Conservation (phyloP, 331 rosid genomes). For the Arachis monticola region DNA sequence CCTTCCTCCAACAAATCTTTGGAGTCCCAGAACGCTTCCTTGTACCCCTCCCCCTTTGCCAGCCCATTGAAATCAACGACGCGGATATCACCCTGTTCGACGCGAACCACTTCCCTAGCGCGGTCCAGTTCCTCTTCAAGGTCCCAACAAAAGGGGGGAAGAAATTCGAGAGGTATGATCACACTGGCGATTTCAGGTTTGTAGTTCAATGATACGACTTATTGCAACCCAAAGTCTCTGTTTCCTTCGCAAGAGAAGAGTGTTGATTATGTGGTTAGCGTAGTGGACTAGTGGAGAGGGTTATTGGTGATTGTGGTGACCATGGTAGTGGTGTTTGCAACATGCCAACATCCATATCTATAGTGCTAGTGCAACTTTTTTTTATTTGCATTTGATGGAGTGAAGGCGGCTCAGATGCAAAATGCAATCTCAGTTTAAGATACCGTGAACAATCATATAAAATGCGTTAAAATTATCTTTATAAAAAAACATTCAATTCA, state of each 20-base stretch:
- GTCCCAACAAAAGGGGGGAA: conserved; percentile 39
- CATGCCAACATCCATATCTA: too few species aligned
- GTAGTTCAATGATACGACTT: conserved; percentile 71
- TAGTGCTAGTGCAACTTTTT: too few species aligned
- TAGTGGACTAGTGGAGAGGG: conserved; percentile 39
- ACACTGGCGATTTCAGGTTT: conserved; percentile 88
- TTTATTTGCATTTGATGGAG: too few species aligned
- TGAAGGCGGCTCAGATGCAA: too few species aligned
- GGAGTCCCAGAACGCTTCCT: conserved; percentile 54
- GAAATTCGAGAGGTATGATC: conserved; percentile 62
- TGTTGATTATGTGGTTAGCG: conserved; percentile 59
- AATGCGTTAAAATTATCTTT: too few species aligned
- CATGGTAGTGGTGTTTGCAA: conserved; percentile 41
- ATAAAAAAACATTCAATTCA: too few species aligned
- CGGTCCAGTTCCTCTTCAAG: conserved; percentile 79
- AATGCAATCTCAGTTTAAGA: too few species aligned
- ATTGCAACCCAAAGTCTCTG: conserved; percentile 78
- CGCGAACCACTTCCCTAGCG: conserved; percentile 92
- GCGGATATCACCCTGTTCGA: conserved; percentile 58
- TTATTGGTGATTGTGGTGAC: conserved; percentile 42
- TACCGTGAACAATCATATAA: too few species aligned
- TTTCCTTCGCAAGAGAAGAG: conserved; percentile 80
- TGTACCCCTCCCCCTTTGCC: conserved; percentile 55
- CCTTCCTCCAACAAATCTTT: conserved; percentile 59
- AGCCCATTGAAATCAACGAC: conserved; percentile 57